Evolutionary conservation across 495 filamentous ascomycete genomes (phyloP).

Genomic region (Terfezia boudieri): DNA sequence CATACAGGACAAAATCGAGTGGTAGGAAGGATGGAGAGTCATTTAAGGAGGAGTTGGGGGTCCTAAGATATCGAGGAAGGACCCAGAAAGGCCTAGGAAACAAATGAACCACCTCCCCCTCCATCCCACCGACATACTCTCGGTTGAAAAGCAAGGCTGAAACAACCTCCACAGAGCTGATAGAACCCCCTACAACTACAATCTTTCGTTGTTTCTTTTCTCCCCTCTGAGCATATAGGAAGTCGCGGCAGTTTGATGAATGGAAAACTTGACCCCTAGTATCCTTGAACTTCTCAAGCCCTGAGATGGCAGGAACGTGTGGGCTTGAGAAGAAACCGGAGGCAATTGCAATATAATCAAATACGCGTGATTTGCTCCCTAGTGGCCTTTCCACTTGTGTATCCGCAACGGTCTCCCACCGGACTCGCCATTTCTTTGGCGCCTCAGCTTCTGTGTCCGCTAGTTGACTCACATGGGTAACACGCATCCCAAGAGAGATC

Average conservation of each 20-base stretch:
- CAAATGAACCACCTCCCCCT: slow-evolving; percentile 46
- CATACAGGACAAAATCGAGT: slow-evolving; percentile 53
- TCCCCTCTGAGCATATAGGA: slow-evolving; percentile 16
- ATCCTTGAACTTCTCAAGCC: slow-evolving; percentile 31
- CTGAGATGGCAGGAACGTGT: slow-evolving; percentile 28
- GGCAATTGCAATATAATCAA: slow-evolving; percentile 53
- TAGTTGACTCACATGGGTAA: no score
- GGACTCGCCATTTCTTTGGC: slow-evolving; percentile 21
- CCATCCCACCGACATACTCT: slow-evolving; percentile 18
- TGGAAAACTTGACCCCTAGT: slow-evolving; percentile 21
- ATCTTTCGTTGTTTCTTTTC: slow-evolving; percentile 32
- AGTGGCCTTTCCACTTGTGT: slow-evolving; percentile 18
- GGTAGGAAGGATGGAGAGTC: slow-evolving; percentile 41
- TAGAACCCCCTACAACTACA: slow-evolving; percentile 59
- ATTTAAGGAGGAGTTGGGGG: slow-evolving; percentile 1
- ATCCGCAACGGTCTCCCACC: slow-evolving; percentile 27
- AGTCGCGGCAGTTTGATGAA: slow-evolving; percentile 17
- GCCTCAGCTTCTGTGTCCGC: slow-evolving; percentile 28
- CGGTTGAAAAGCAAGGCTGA: slow-evolving; percentile 31
- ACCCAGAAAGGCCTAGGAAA: slow-evolving; percentile 49
- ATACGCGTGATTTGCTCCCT: slow-evolving; percentile 20
- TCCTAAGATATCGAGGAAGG: slow-evolving; percentile 35
- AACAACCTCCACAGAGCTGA: slow-evolving; percentile 62
- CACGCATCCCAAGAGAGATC: no score
- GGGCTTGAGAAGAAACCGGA: slow-evolving; percentile 55